phyloP scores from a whole-genome alignment of 2,329 filamentous ascomycete species.

The Pleoardoris graminearum region DNA sequence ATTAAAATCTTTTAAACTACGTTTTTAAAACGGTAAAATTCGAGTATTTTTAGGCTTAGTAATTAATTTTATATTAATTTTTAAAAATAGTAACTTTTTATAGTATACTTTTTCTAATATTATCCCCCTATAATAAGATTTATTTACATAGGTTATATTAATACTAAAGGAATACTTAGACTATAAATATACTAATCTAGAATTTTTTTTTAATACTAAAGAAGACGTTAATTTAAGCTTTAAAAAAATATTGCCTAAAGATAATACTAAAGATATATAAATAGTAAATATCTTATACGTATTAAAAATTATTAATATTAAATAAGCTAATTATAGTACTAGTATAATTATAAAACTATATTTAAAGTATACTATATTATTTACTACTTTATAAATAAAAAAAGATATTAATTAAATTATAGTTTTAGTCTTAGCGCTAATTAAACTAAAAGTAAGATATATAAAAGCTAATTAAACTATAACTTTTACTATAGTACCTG shows the following conservation, averaged over 20 bases:
- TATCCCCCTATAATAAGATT: conserved; percentile 1
- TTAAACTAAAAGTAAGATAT: not conserved
- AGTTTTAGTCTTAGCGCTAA: not conserved
- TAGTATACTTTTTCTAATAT: no score
- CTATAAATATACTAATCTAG: not conserved
- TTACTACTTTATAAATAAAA: conserved; percentile 1
- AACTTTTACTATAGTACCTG: not conserved
- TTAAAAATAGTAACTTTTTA: no score
- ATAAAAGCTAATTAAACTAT: conserved; percentile 2
- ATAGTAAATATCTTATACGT: conserved; percentile 1
- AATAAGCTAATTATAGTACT: conserved; percentile 3
- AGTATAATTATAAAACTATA: not conserved
- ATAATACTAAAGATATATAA: conserved; percentile 3
- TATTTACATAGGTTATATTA: conserved; percentile 2
- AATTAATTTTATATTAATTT: no score
- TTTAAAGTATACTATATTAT: not conserved
- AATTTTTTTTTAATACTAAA: conserved; percentile 5
- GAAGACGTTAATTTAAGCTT: conserved; percentile 3
- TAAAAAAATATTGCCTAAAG: conserved; percentile 1
- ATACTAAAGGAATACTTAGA: conserved; percentile 7
- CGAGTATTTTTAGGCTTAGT: no score
- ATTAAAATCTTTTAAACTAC: no score
- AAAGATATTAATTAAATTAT: conserved; percentile 1
- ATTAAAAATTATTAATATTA: not conserved
- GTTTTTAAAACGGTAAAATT: no score